phyloP scores from a whole-genome alignment of 2,329 filamentous ascomycete genomes.

The Claviceps capensis region DNA sequence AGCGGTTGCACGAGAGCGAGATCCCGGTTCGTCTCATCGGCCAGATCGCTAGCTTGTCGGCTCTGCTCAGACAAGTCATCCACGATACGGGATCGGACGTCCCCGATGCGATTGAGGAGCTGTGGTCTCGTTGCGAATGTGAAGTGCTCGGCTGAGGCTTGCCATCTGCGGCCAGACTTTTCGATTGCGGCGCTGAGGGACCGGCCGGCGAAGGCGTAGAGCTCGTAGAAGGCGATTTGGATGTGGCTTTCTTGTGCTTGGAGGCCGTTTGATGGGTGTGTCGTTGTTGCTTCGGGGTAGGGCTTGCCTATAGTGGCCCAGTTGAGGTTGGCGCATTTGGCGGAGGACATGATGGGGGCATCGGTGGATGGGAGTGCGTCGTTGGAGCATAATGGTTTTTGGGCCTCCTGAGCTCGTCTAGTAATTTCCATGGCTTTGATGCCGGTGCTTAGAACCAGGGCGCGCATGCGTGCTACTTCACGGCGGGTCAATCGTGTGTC shows the following conservation, averaged over 20 bases:
- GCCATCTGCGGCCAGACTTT: conserved; percentile 40
- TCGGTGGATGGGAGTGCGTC: conserved; percentile 9
- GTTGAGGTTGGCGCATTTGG: conserved; percentile 12
- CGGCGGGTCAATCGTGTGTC: conserved; percentile 38
- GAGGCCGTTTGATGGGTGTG: conserved; percentile 16
- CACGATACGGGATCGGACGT: conserved; percentile 31
- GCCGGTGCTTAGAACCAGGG: conserved; percentile 70
- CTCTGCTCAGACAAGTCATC: conserved; percentile 47
- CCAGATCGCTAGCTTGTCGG: conserved; percentile 58
- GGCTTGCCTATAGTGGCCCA: conserved; percentile 33
- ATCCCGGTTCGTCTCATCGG: conserved; percentile 64
- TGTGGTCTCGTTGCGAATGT: conserved; percentile 39
- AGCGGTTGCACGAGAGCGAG: conserved; percentile 65
- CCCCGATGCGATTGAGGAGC: conserved; percentile 35
- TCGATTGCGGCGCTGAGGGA: conserved; percentile 34
- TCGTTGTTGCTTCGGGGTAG: conserved; percentile 17
- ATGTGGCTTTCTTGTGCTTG: conserved; percentile 3
- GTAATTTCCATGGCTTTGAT: conserved; percentile 77
- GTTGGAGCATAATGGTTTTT: conserved; percentile 19
- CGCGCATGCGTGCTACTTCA: conserved; percentile 69
- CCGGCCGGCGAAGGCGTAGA: conserved; percentile 39
- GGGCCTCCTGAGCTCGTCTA: conserved; percentile 43
- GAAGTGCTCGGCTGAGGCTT: conserved; percentile 45
- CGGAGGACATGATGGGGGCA: conserved; percentile 7
- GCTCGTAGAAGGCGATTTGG: conserved; percentile 25